phyloP scores from a whole-genome alignment of 805 yeast genomes.

The Saccharomycopsis sp. region DNA sequence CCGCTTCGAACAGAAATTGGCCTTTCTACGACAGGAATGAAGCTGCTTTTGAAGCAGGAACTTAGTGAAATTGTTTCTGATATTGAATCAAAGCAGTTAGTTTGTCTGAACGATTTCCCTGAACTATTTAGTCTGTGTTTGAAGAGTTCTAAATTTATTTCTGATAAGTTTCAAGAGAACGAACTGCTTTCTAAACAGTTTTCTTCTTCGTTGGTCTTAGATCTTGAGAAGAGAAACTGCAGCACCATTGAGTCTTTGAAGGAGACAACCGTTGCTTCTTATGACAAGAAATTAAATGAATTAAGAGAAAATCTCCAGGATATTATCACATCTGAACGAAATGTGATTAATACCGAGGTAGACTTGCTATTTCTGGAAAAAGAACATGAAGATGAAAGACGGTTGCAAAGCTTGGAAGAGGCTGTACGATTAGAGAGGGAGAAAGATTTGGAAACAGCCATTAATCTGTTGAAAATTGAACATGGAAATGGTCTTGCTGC shows the following conservation, averaged over 20 bases:
- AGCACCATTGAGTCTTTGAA: neutral
- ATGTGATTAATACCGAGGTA: neutral
- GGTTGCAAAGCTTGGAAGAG: neutral
- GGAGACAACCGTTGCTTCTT: neutral
- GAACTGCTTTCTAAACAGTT: neutral
- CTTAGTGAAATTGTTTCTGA: neutral
- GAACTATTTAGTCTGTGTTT: neutral
- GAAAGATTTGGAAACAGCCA: neutral
- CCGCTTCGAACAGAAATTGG: neutral
- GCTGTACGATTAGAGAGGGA: neutral
- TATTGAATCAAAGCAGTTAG: neutral
- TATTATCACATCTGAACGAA: neutral
- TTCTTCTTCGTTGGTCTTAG: neutral
- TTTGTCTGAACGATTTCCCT: neutral
- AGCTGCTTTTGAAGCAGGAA: too few relatives aligned
- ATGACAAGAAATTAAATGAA: neutral
- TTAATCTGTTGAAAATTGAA: neutral
- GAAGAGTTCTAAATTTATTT: neutral
- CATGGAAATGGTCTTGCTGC: neutral
- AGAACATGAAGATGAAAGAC: neutral
- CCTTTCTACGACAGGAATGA: too few relatives aligned
- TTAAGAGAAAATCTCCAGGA: neutral
- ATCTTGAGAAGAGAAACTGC: neutral
- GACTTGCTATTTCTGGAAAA: neutral
- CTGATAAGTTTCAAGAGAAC: neutral